A percentile compares a stretch with the other conserved stretches of the same genome.
Conservation (phyloP, 1,139 yeast genomes). For the Yamadazyma buinensis region DNA sequence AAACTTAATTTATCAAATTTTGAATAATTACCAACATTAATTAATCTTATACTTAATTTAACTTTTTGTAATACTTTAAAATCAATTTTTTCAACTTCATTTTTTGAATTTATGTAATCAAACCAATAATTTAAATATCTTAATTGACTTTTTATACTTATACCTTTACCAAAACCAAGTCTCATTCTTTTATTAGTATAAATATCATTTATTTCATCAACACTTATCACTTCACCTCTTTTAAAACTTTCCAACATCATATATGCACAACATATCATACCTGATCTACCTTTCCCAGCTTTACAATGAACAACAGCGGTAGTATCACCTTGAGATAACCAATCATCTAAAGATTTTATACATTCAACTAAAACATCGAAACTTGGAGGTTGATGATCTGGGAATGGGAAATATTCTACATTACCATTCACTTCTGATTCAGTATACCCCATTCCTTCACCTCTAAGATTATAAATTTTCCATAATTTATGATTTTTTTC, state of each 20-base stretch:
- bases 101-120: slow-evolving; percentile 15
- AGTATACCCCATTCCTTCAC: slow-evolving; percentile 53
- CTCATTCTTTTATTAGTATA: slow-evolving; percentile 64
- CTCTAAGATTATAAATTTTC: slow-evolving; percentile 72
- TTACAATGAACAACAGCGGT: slow-evolving; percentile 82
- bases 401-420: slow-evolving; percentile 49
- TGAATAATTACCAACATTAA: background rate
- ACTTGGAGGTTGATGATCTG: slow-evolving; percentile 80
- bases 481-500: slow-evolving; percentile 52
- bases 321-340: slow-evolving; percentile 28
- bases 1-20: background rate
- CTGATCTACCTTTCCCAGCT: slow-evolving; percentile 91
- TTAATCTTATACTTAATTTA: background rate
- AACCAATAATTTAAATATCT: slow-evolving; percentile 64
- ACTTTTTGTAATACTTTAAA: background rate
- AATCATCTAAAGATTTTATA: slow-evolving; percentile 45
- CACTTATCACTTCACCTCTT: slow-evolving; percentile 14
- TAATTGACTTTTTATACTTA: slow-evolving; percentile 67
- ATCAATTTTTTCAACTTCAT: background rate
- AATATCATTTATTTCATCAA: slow-evolving; percentile 43
- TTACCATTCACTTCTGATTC: slow-evolving; percentile 31
- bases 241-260: slow-evolving; percentile 45
- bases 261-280: slow-evolving; percentile 70
- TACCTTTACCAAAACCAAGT: slow-evolving; percentile 66
- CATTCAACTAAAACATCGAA: slow-evolving; percentile 44